Base-by-base conservation (phyloP, 2,329 filamentous ascomycete species). In the Ophioceras dolichostomum region DNA sequence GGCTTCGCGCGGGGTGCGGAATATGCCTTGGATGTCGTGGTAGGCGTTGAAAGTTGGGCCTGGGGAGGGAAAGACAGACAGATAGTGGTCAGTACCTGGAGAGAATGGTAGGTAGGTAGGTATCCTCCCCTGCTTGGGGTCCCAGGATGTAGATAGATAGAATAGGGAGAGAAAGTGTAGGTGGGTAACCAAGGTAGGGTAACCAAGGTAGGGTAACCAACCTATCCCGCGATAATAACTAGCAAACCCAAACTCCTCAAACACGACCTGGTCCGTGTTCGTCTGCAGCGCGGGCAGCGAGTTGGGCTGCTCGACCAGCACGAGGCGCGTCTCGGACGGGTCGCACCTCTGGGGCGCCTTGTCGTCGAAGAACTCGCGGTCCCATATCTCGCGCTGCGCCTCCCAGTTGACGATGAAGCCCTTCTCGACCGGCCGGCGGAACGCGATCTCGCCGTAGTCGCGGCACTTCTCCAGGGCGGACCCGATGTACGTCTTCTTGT, bases 361-460 rank as follows among this genome's bases (percentile, higher is more conserved):
- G 40, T 71, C 64, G 46, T 82, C 77, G 48, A 94, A 79, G 51
- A 96, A 83, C 42, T 88, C 79, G 47, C 80, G 76, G 51, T 95
- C 87, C 91, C 91, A 98, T 36, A 98, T 85, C 52, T 91, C 88
- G 59, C 85, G 89, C 62, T 98, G 76, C 1, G 83, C 80, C 58
- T 98, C 91, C 91, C 91, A 98, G 53, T 89, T 95, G 43, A 96
- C 88, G 35, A 96, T 69, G 53, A 84, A 96, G 7, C 91, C 91
- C 58, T 88, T 93, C 58, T 98, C 91, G 1, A 96, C 83, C 0
- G 91, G 91, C 0, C 89, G 70, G 1, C 89, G 75, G 51, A 95
- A 94, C 8, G 76, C 72, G 27, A 93, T 76, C 56, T 95, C 89
- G 45, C 87, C 86, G 63, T 86, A 94, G 53, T 98, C 89, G 45